These are phyloP conservation scores for Chaetomium tenue DNA, from an alignment of 495 filamentous ascomycete genomes.

Conservation along the genomic window DNA sequence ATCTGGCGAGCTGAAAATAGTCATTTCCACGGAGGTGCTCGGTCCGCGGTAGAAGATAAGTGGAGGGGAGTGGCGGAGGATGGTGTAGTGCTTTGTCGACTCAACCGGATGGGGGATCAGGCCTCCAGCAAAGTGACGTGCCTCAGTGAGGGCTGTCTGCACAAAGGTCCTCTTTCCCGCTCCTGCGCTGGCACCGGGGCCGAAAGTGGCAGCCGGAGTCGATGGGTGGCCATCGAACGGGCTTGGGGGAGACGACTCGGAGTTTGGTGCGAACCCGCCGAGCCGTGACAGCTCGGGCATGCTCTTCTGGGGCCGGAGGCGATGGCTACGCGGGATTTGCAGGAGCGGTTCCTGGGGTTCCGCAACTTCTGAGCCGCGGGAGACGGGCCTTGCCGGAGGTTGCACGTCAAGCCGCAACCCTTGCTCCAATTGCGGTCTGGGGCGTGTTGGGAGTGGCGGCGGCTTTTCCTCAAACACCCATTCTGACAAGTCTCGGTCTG, in stretches of 20 bases:
- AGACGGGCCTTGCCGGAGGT: not conserved
- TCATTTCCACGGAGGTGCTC: constrained; percentile 59
- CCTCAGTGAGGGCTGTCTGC: constrained; percentile 53
- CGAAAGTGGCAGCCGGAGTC: constrained; percentile 21
- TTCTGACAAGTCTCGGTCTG: not conserved
- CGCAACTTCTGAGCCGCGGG: constrained; percentile 10
- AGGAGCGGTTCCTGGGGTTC: not conserved
- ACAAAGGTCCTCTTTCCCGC: constrained; percentile 31
- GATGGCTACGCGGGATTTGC: not conserved
- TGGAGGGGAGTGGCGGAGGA: constrained; percentile 63
- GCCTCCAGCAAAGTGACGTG: constrained; percentile 61
- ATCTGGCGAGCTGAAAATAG: constrained; percentile 56
- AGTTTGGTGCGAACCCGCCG: not conserved
- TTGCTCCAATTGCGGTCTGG: too few species aligned
- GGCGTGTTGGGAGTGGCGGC: constrained; percentile 11
- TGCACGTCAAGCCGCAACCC: not conserved
- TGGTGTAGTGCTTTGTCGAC: constrained; percentile 64
- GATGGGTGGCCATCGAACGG: constrained; percentile 3
- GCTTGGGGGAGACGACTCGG: constrained; percentile 1
- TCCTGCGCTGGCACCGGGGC: constrained; percentile 8
- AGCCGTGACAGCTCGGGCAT: constrained; percentile 18
- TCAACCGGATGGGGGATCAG: constrained; percentile 61
- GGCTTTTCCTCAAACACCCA: not conserved
- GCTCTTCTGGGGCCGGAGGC: constrained; percentile 15
- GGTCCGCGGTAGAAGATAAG: constrained; percentile 64